Evolutionary conservation across 1,284 basidiomycete species (phyloP), one percentile per base, ranked within the genome.

Genomic region (Exobasidium cylindrosporum): DNA sequence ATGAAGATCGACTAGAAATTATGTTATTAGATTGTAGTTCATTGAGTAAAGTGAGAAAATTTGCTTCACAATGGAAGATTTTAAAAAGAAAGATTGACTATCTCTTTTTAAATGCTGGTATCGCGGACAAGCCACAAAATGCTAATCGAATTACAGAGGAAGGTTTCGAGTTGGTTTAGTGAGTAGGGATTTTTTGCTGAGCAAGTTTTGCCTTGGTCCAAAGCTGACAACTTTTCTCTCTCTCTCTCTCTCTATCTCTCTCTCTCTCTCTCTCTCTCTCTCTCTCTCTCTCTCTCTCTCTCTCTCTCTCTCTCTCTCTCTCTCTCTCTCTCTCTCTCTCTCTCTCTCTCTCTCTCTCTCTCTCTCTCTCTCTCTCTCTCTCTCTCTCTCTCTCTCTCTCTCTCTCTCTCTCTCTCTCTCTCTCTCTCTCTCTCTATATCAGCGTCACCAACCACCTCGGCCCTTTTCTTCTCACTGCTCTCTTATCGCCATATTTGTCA

Each of bases 51-150:
- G 53, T 55, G 2, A 35, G 31, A 14, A 26, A 4, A 4, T 55
- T 55, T 17, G 53, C 30, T 14, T 2, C 21, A 5, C 4, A 2
- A 23, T 44, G 21, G 24, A 55, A 55, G 40, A 21, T 4, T 17
- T 4, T 29, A 55, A 11, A 11, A 31, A 2, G 17, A 35, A 28
- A 32, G 53, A 4, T 55, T 44, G 53, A 55, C 53, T 55, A 40
- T 31, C 53, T 55, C 4, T 55, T 55, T 26, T 44, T 55, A 11
- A 55, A 55, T 32, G 53, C 53, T 14, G 53, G 53, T 23, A 40
- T 55, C 4, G 53, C 53, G 21, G 24, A 55, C n/a, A 55, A 44
- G 17, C 31, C 32, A 3, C 23, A 4, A 6, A 26, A 44, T 17
- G 40, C 26, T 2, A 44, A 28, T 44, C 53, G 53, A 40, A 31